These are phyloP conservation scores for Arabidopsis suecica DNA, from an alignment of 345 rosid species.

Conservation along the genomic window DNA sequence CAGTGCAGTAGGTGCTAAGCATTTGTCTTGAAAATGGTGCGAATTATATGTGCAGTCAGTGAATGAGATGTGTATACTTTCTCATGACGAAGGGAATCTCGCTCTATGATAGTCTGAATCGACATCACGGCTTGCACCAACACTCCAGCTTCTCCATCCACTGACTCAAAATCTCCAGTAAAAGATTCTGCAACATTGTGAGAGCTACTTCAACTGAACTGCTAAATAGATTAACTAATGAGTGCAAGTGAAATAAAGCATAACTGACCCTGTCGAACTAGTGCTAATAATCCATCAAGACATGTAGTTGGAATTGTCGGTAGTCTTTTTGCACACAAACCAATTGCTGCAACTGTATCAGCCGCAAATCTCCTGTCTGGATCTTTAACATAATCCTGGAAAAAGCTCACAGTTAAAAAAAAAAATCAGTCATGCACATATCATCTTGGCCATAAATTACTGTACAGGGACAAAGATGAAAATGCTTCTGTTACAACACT, in stretches of 20 bases:
- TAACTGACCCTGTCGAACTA: conserved; percentile 70
- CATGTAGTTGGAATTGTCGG: conserved; percentile 70
- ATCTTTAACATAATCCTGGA: conserved; percentile 88
- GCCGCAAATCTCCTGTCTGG: conserved; percentile 94
- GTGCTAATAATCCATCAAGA: conserved; percentile 73
- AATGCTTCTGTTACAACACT: neutral
- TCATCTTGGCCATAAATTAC: neutral
- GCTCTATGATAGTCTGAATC: conserved; percentile 75
- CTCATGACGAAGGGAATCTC: conserved; percentile 76
- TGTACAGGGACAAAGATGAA: conserved; percentile 5
- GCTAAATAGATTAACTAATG: conserved; percentile 4
- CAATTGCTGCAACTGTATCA: conserved; percentile 83
- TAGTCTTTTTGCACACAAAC: conserved; percentile 76
- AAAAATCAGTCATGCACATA: conserved; percentile 16
- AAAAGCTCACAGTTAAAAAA: conserved; percentile 21
- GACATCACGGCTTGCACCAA: conserved; percentile 81
- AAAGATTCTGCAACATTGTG: conserved; percentile 61
- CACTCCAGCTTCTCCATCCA: conserved; percentile 69
- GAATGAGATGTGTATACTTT: conserved; percentile 57
- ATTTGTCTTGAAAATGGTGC: conserved; percentile 7
- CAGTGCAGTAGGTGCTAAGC: conserved; percentile 9
- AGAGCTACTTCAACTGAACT: conserved; percentile 35
- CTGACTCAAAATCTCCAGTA: conserved; percentile 50
- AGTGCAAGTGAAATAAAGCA: conserved; percentile 22
- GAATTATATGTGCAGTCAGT: conserved; percentile 16